phyloP scores from a whole-genome alignment of 1,139 yeast genomes.

The Meyerozyma elateridarum region DNA sequence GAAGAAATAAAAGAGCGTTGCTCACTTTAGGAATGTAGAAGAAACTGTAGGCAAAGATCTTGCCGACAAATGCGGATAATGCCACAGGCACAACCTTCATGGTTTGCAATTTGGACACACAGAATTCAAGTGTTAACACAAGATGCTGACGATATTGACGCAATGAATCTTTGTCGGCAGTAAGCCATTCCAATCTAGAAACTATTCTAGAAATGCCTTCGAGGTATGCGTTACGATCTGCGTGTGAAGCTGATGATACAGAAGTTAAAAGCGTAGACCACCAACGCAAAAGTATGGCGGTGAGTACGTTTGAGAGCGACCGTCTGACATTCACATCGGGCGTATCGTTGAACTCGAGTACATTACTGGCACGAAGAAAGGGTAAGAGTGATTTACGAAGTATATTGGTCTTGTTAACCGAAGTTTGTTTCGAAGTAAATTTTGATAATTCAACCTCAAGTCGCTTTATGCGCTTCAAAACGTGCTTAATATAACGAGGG shows the following conservation, averaged over 20 bases:
- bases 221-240: conserved; percentile 65
- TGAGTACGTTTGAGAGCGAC: conserved; percentile 4
- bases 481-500: conserved; percentile 9
- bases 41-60: conserved; percentile 66
- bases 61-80: conserved; percentile 73
- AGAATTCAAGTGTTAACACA: conserved; percentile 51
- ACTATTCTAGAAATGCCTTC: conserved; percentile 70
- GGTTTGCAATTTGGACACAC: conserved; percentile 46
- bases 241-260: conserved; percentile 15
- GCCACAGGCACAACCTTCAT: conserved; percentile 55
- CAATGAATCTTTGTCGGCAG: conserved; percentile 19
- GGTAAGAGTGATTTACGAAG: conserved; percentile 65
- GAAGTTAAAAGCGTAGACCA: background rate
- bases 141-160: conserved; percentile 32
- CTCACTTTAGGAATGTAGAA: conserved; percentile 60
- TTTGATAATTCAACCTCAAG: conserved; percentile 43
- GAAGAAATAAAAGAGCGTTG: conserved; percentile 53
- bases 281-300: conserved; percentile 6
- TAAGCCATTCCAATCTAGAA: conserved; percentile 60
- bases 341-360: conserved; percentile 12
- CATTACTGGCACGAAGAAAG: conserved; percentile 44
- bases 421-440: conserved; percentile 46
- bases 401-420: conserved; percentile 59
- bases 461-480: conserved; percentile 34
- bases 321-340: conserved; percentile 7